Conservation (phyloP, 2,329 filamentous ascomycete genomes). For the Juglanconis oblonga region DNA sequence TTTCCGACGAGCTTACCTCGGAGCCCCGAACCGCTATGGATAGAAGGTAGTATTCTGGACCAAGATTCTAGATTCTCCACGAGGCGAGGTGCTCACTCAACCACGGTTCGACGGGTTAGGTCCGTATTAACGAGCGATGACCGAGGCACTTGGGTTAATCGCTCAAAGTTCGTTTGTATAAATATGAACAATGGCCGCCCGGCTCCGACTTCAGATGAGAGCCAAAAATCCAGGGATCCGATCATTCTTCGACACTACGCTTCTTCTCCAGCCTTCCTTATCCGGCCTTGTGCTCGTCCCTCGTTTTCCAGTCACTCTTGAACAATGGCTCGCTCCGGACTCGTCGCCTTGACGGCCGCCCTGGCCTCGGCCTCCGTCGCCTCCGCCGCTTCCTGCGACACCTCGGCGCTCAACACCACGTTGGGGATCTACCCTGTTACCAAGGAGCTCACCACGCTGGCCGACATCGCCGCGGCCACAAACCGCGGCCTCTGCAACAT, state of each 20-base stretch:
- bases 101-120: no score
- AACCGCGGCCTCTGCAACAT: slow-evolving; percentile 6
- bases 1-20: no score
- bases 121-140: no score
- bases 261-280: neutral
- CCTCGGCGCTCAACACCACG: slow-evolving; percentile 6
- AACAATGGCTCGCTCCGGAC: neutral
- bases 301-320: neutral
- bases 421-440: neutral
- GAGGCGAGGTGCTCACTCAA: no score
- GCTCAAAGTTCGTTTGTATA: no score
- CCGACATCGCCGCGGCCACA: neutral
- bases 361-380: slow-evolving; percentile 12
- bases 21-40: no score
- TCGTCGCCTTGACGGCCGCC: neutral
- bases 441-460: neutral
- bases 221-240: neutral
- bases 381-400: neutral
- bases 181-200: no score
- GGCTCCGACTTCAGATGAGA: neutral
- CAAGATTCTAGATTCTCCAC: no score
- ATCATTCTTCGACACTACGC: neutral
- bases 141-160: no score
- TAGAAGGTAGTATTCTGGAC: no score
- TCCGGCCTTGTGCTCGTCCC: neutral